Evolutionary conservation across 768 basidiomycete genomes (phyloP).

Genomic region (Filobasidium wieringae): DNA sequence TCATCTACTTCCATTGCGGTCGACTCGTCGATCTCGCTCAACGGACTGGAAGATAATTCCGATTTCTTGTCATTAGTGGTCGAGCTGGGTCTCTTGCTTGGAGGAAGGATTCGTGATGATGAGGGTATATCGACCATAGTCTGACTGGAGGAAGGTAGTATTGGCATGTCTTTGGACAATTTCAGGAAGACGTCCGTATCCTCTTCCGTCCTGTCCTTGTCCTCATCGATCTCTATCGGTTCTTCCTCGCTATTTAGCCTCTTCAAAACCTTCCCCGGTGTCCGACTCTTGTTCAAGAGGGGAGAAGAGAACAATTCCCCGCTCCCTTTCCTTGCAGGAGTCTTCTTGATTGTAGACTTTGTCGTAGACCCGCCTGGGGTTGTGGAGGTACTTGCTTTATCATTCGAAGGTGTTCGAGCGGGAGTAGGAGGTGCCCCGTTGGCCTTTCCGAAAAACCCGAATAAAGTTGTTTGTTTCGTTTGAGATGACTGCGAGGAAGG

Average conservation of each 20-base stretch:
- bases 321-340: slow-evolving; percentile 1
- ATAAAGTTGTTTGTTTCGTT: slow-evolving; percentile 33
- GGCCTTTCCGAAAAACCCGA: slow-evolving; percentile 36
- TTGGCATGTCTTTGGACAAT: background rate
- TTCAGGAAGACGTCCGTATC: background rate
- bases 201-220: background rate
- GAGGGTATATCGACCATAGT: background rate
- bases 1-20: background rate
- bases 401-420: background rate
- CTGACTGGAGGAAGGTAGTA: background rate
- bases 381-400: background rate
- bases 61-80: background rate
- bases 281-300: slow-evolving; percentile 1
- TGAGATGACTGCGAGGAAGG: background rate
- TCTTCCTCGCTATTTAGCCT: background rate
- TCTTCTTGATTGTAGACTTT: background rate
- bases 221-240: background rate
- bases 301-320: no score
- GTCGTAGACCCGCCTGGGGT: background rate
- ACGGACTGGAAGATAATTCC: background rate
- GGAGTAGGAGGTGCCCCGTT: slow-evolving; percentile 1
- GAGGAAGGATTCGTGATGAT: background rate
- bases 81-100: background rate
- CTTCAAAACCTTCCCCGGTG: background rate
- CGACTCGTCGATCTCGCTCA: background rate